phyloP scores from a whole-genome alignment of 306 rosid genomes.

The Citrullus mucosospermus region DNA sequence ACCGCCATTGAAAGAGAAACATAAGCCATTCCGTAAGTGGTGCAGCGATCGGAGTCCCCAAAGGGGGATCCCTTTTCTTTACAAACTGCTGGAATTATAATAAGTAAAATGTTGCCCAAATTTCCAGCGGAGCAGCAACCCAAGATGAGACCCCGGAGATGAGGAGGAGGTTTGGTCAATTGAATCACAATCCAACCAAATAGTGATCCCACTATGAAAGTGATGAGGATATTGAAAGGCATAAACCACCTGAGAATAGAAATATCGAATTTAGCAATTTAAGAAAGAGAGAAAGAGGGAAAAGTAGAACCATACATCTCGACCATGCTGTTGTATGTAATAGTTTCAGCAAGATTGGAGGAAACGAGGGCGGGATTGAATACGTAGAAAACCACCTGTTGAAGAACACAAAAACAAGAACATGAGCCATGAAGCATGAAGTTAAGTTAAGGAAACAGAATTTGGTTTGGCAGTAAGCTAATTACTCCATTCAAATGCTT shows the following conservation, averaged over 20 bases:
- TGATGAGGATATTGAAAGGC: conserved; percentile 37
- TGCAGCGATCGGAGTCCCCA: conserved; percentile 32
- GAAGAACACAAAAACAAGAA: not conserved
- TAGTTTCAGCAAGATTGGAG: conserved; percentile 28
- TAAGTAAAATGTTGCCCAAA: conserved; percentile 39
- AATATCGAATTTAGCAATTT: too few relatives aligned
- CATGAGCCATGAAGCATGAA: not conserved
- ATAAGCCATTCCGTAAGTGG: conserved; percentile 36
- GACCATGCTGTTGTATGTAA: conserved; percentile 28
- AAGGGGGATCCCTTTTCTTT: conserved; percentile 52
- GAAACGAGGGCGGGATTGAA: conserved; percentile 38
- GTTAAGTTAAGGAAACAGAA: too few relatives aligned
- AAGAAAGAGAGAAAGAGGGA: too few relatives aligned
- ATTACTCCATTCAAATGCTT: conserved; percentile 36
- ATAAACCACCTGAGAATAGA: conserved; percentile 34
- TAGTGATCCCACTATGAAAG: conserved; percentile 33
- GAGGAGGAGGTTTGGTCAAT: conserved; percentile 32
- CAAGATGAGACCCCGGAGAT: conserved; percentile 39
- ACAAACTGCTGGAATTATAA: conserved; percentile 45
- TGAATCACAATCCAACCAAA: conserved; percentile 36
- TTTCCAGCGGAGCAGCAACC: conserved; percentile 54
- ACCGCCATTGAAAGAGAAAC: conserved; percentile 61
- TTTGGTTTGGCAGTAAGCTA: too few relatives aligned
- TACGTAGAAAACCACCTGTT: conserved; percentile 39
- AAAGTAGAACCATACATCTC: conserved; percentile 17